These are phyloP conservation scores for Pythium grandisporangium DNA, from an alignment of 352 stramenopile genomes.

Conservation along the genomic window DNA sequence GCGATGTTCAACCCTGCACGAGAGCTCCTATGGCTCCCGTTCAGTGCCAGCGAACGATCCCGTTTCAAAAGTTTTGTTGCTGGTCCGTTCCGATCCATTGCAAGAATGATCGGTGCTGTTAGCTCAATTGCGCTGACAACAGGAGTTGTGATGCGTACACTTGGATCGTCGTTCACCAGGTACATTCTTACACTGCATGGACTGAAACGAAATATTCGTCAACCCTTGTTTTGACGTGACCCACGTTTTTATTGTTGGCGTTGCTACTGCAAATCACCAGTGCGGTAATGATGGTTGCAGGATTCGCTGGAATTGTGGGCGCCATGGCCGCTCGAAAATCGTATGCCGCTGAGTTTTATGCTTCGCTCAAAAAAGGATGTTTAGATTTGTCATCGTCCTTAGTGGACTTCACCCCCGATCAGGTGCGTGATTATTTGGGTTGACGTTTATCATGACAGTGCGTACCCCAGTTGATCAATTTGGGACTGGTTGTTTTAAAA, in stretches of 20 bases:
- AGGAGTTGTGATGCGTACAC: conserved; percentile 22
- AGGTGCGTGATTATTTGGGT: conserved; percentile 24
- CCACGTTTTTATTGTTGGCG: background rate
- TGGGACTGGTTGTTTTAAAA: background rate
- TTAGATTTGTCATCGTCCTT: conserved; percentile 70
- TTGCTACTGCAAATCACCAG: too few species aligned
- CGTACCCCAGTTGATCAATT: too few species aligned
- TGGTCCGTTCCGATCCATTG: conserved; percentile 72
- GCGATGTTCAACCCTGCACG: conserved; percentile 78
- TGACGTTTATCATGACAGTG: too few species aligned
- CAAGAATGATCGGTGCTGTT: conserved; percentile 62
- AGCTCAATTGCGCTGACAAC: conserved; percentile 65
- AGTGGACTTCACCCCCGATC: conserved; percentile 77
- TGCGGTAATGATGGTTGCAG: conserved; percentile 47
- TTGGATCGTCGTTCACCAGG: conserved; percentile 52
- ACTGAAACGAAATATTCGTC: too few species aligned
- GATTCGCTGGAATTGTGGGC: conserved; percentile 57
- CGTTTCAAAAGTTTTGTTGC: conserved; percentile 76
- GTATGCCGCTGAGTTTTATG: conserved; percentile 83
- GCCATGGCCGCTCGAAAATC: conserved; percentile 65
- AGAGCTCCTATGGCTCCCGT: conserved; percentile 82
- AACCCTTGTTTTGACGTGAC: too few species aligned
- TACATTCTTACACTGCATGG: too few species aligned
- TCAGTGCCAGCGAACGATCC: conserved; percentile 56
- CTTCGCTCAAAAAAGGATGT: conserved; percentile 73